Percentiles rank a stretch among this genome's conserved stretches.
These are phyloP conservation scores for Urostyla sp. DNA, from an alignment of 73 alveolate genomes.

Conservation along the genomic window DNA sequence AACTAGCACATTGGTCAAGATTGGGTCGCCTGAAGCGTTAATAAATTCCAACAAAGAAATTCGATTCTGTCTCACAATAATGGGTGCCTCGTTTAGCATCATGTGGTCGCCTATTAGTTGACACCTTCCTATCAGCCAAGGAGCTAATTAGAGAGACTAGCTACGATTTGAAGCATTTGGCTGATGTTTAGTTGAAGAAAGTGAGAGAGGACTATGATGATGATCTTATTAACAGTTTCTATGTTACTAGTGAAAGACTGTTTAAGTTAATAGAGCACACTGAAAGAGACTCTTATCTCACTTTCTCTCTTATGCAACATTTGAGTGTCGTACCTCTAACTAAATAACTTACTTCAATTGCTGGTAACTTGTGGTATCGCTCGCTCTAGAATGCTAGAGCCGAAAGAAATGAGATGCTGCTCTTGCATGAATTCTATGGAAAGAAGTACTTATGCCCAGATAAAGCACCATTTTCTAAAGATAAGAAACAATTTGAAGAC, in stretches of 20 bases:
- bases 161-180: conserved; percentile 87
- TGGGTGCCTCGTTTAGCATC: conserved; percentile 82
- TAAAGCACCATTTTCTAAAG: conserved; percentile 74
- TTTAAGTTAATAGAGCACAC: conserved; percentile 77
- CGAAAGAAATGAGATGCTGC: conserved; percentile 98
- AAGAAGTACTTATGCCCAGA: conserved; percentile 87
- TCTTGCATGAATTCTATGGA: conserved; percentile 96
- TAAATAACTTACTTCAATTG: conserved; percentile 95
- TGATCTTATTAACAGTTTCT: conserved; percentile 71
- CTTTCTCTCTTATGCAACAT: conserved; percentile 81
- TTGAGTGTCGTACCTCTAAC: conserved; percentile 95
- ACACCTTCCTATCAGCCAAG: conserved; percentile 89
- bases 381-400: conserved; percentile 99
- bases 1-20: conserved; percentile 87
- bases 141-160: conserved; percentile 91
- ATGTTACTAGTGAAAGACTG: conserved; percentile 67
- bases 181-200: conserved; percentile 79
- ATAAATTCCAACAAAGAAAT: conserved; percentile 76
- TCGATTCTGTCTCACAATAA: conserved; percentile 77
- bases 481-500: conserved; percentile 52
- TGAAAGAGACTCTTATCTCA: conserved; percentile 82
- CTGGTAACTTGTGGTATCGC: conserved; percentile 99
- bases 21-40: conserved; percentile 89
- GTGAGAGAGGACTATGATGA: conserved; percentile 88
- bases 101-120: conserved; percentile 93